Conservation (phyloP, 1,284 basidiomycete genomes). For the Stereum hirsutum region DNA sequence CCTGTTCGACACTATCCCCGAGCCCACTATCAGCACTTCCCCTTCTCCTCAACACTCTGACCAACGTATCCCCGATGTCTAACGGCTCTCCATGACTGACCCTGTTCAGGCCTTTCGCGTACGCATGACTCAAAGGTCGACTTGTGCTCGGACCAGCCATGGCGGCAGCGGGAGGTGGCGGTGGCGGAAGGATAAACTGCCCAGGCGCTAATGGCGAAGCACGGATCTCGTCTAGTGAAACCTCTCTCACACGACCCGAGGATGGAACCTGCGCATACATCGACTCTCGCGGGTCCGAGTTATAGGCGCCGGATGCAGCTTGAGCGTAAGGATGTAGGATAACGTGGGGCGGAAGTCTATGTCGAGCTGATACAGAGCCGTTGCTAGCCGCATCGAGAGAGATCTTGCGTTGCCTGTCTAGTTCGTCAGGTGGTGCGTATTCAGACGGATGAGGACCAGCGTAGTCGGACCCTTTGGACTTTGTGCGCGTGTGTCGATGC, state of each 20-base stretch:
- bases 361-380: slow-evolving; percentile 32
- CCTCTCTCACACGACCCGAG: not conserved
- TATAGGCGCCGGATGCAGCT: slow-evolving; percentile 3
- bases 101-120: slow-evolving; percentile 8
- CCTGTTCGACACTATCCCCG: slow-evolving; percentile 33
- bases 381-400: slow-evolving; percentile 1
- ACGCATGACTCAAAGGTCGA: slow-evolving; percentile 10
- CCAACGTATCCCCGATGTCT: slow-evolving; percentile 23
- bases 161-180: too few species aligned
- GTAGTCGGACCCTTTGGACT: slow-evolving; percentile 26
- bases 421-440: too few species aligned
- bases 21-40: slow-evolving; percentile 37
- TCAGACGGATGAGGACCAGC: slow-evolving; percentile 35
- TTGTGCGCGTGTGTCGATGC: slow-evolving; percentile 9
- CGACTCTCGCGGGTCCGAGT: not conserved
- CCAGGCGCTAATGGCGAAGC: not conserved
- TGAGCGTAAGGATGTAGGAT: slow-evolving; percentile 26
- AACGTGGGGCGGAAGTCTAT: slow-evolving; percentile 43
- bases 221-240: not conserved
- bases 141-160: not conserved
- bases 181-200: too few species aligned
- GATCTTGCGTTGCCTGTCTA: slow-evolving; percentile 6
- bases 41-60: slow-evolving; percentile 17
- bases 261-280: not conserved
- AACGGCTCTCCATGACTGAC: slow-evolving; percentile 13